Evolutionary conservation across 805 yeast species (phyloP).

Genomic region (Ogataea trehaloabstinens): DNA sequence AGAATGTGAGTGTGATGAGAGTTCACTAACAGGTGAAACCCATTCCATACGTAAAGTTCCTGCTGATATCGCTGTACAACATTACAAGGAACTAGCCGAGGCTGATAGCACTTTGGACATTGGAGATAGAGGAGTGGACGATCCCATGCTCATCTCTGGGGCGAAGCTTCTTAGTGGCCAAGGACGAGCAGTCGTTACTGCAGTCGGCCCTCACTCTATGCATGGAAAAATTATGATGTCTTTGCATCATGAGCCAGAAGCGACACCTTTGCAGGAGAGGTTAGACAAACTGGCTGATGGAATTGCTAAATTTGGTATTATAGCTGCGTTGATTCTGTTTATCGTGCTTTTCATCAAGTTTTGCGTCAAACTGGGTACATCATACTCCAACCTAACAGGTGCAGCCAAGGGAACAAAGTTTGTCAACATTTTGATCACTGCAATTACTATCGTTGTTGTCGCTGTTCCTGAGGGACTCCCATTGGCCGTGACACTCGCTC

Average conservation of each 20-base stretch:
- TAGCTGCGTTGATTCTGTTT: constrained; percentile 81
- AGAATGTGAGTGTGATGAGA: constrained; percentile 84
- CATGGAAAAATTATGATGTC: constrained; percentile 91
- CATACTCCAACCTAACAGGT: constrained; percentile 43
- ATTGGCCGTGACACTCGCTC: constrained; percentile 91
- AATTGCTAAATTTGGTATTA: constrained; percentile 89
- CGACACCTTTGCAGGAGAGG: constrained; percentile 86
- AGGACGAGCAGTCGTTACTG: constrained; percentile 82
- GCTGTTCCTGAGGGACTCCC: constrained; percentile 99
- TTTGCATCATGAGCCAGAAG: constrained; percentile 69
- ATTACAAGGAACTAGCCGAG: constrained; percentile 29
- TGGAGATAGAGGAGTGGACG: constrained; percentile 48
- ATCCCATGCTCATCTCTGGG: constrained; percentile 89
- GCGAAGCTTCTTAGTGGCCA: constrained; percentile 83
- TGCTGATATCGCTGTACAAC: constrained; percentile 41
- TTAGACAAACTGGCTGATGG: constrained; percentile 83
- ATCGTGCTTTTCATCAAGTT: constrained; percentile 76
- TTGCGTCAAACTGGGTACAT: constrained; percentile 54
- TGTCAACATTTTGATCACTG: constrained; percentile 81
- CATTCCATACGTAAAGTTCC: constrained; percentile 72
- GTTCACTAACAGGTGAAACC: constrained; percentile 92
- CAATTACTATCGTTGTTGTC: constrained; percentile 91
- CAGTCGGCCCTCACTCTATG: constrained; percentile 86
- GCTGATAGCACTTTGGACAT: constrained; percentile 29
- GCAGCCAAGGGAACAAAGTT: constrained; percentile 83